Conservation (phyloP, 805 yeast species). For the Yarrowia yakushimensis region DNA sequence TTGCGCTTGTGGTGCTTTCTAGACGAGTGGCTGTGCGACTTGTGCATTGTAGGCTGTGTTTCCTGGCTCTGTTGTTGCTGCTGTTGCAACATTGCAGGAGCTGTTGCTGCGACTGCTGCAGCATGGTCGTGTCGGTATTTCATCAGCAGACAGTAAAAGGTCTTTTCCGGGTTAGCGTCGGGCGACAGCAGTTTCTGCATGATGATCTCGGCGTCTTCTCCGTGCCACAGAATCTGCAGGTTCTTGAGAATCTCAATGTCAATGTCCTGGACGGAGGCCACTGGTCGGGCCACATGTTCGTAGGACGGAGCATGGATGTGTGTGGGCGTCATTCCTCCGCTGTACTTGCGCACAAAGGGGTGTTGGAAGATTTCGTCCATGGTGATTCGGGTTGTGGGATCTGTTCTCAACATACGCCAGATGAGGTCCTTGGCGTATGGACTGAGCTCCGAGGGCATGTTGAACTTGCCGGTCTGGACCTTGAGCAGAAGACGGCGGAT, state of each 20-base stretch:
- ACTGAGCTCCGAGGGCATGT: constrained; percentile 76
- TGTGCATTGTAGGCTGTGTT: background rate
- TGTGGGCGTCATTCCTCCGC: constrained; percentile 28
- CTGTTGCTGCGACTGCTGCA: background rate
- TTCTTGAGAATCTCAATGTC: constrained; percentile 74
- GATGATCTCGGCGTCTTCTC: constrained; percentile 56
- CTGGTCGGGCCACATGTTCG: constrained; percentile 37
- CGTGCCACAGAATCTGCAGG: constrained; percentile 77
- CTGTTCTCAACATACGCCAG: constrained; percentile 71
- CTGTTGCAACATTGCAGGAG: background rate
- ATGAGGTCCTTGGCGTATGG: constrained; percentile 85
- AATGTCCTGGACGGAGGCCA: constrained; percentile 46
- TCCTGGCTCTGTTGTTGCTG: background rate
- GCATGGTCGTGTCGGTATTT: constrained; percentile 69
- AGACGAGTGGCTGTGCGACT: constrained; percentile 8
- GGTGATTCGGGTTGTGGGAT: constrained; percentile 75
- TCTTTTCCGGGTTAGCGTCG: constrained; percentile 69
- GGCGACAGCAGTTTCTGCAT: constrained; percentile 51
- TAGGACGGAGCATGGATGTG: constrained; percentile 28
- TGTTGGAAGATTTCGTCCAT: constrained; percentile 74
- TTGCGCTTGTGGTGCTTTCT: constrained; percentile 13
- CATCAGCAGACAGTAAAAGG: constrained; percentile 69
- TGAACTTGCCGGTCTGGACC: constrained; percentile 85
- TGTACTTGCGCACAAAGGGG: constrained; percentile 74
- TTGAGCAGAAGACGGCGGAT: constrained; percentile 80